A percentile compares a stretch with the other conserved stretches of the same genome.
These are phyloP conservation scores for Aspergillus quadrilineatus DNA, from an alignment of 2,329 filamentous ascomycete species.

Conservation along the genomic window DNA sequence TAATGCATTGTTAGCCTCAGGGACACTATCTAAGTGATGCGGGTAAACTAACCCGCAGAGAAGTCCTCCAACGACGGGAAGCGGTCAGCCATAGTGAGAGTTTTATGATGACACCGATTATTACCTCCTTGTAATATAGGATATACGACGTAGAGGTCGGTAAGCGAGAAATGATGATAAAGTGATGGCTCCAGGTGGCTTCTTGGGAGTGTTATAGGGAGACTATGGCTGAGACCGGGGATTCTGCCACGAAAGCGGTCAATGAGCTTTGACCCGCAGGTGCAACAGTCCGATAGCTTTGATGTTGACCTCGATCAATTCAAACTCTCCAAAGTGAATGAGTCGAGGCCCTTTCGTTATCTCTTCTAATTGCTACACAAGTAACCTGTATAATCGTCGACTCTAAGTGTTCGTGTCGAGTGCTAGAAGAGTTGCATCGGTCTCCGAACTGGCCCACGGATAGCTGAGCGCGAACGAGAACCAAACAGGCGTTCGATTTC, in stretches of 20 bases:
- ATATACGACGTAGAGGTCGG: constrained; percentile 12
- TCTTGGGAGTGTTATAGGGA: constrained; percentile 12
- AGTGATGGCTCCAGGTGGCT: constrained; percentile 23
- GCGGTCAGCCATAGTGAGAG: constrained; percentile 65
- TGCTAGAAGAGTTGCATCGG: background rate
- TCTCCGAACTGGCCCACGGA: background rate
- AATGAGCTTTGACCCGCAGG: constrained; percentile 15
- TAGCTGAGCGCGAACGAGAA: constrained; percentile 1
- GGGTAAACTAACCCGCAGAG: constrained; percentile 53
- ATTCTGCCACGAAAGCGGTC: constrained; percentile 25
- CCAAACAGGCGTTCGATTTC: background rate
- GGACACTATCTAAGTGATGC: constrained; percentile 22
- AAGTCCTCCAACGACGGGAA: constrained; percentile 80
- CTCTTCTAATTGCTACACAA: background rate
- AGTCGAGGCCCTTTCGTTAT: background rate
- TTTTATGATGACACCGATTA: background rate
- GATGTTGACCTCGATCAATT: constrained; percentile 6
- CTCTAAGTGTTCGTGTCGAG: background rate
- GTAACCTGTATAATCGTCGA: background rate
- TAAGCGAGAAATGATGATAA: constrained; percentile 13
- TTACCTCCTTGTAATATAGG: background rate
- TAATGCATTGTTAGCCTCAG: constrained; percentile 26
- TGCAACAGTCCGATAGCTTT: constrained; percentile 14
- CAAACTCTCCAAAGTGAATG: constrained; percentile 3
- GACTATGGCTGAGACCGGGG: constrained; percentile 11